Evolutionary conservation across 2,329 filamentous ascomycete species (phyloP), one percentile per base, ranked within the genome.

Genomic region (Tolypocladium guangdongense): DNA sequence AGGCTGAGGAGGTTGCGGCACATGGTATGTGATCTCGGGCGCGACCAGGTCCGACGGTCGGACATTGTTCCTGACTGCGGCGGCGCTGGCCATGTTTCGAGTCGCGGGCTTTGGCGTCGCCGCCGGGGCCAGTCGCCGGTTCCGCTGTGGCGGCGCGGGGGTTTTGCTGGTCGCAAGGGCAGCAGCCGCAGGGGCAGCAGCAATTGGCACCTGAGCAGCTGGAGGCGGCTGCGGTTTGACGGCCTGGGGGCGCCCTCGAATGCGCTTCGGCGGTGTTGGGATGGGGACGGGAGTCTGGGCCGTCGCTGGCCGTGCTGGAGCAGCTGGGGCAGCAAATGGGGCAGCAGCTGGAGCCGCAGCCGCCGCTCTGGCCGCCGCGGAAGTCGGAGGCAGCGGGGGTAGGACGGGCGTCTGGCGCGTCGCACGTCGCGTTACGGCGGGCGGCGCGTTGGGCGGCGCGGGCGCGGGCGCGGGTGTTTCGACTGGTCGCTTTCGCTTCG

Each of bases 21-120:
- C 65, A 52, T 72, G 70, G 53, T 73, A 71, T 35, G 68, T 68
- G 51, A 71, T 71, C 53, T 73, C 68, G n/a, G 70, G 71, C 16
- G 69, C 66, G 55, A 71, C 68, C 18, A 71, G 60, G 54, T 68
- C 63, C 18, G 69, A 66, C 8, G 64, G 64, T 4, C 67, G 67
- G 27, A 63, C 52, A 46, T 59, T 60, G 18, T 63, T 61, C 43
- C 62, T 63, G 36, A 55, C 39, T 2, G 30, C 30, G 33, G 50
- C 52, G 16, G 46, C 46, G 37, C 27, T 46, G 43, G 43, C 49
- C 52, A 49, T 52, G 35, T 39, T 50, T 46, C 43, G 43, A n/a
- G 43, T 20, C 16, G 43, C 43, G 2, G 4, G 14, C 22, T 18
- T 16, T 50, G 22, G 51, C 18, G 48, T 53, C 12, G 30, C 20